Percentiles rank a stretch among this genome's conserved stretches.
Evolutionary conservation across 2,329 filamentous ascomycete species (phyloP).

Genomic region (Podosphaera xanthii): DNA sequence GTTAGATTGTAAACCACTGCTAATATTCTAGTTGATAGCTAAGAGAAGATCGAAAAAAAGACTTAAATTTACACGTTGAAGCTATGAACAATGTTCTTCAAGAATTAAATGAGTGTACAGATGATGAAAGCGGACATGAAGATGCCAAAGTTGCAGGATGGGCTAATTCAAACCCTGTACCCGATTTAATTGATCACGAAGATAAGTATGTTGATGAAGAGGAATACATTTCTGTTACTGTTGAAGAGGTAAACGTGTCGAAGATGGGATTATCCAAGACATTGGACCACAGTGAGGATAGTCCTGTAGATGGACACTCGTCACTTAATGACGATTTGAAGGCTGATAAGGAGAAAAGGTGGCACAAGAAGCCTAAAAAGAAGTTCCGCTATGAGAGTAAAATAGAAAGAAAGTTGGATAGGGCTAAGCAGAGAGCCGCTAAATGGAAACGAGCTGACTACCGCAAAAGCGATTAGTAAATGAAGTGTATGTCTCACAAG

Average conservation of each 20-base stretch:
- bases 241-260: constrained; percentile 68
- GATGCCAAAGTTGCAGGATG: constrained; percentile 19
- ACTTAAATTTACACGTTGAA: constrained; percentile 62
- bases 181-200: constrained; percentile 42
- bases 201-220: constrained; percentile 95
- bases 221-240: constrained; percentile 80
- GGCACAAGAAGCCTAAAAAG: constrained; percentile 48
- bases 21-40: constrained; percentile 29
- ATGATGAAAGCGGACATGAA: constrained; percentile 44
- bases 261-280: constrained; percentile 36
- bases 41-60: constrained; percentile 57
- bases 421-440: constrained; percentile 48
- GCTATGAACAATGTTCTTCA: constrained; percentile 37
- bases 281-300: not conserved
- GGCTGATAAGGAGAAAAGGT: constrained; percentile 24
- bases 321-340: constrained; percentile 1
- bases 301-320: not conserved
- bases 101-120: constrained; percentile 23
- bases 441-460: constrained; percentile 20
- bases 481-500: not conserved
- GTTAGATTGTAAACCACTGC: not conserved
- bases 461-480: constrained; percentile 13
- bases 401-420: constrained; percentile 52
- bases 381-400: constrained; percentile 89
- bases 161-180: constrained; percentile 11